Base-by-base conservation (phyloP, 2,329 filamentous ascomycete species). In the Sordariomycetes sp. region DNA sequence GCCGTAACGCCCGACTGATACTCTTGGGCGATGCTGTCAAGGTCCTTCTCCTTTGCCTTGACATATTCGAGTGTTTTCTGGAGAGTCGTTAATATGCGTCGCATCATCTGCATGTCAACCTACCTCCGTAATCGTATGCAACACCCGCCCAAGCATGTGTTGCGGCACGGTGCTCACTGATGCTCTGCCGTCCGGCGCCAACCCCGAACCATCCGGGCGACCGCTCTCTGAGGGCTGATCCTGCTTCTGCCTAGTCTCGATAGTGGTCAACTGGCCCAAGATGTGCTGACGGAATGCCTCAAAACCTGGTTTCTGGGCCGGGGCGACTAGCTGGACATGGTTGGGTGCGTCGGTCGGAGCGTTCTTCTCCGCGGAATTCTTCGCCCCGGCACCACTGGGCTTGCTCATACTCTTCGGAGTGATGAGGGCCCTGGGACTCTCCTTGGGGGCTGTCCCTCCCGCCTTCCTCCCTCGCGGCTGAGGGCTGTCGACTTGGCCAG, bases 1-100 rank as follows among this genome's bases (percentile, higher is more conserved):
- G 32, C 32, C 14, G 32, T 34, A 28, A 25, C 55, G 12, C 32
- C 37, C 16, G 48, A 53, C 46, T 48, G 48, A 32, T 57, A 53
- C 48, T 57, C 55, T 20, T 57, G 16, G 16, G 40, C 55, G 5
- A 57, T 35, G 32, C 50, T 20, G n/a, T 52, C 48, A 3, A 57
- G 10, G 20, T 22, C 55, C 20, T 57, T 48, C n/a, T 57, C 55
- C 48, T 57, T 57, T 18, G 7, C 37, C 48, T 57, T 37, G 55
- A 57, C 37, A 20, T 52, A 57, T 11, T n/a, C 32, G 16, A 52
- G 22, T 12, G 55, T 32, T 57, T 25, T 28, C 55, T 57, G 50
- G 14, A 14, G 16, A 6, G 28, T 22, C 3, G 55, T 57, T 35
- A 57, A 25, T n/a, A 4, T 14, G 12, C 28, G 22, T 16, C 16